Percentiles rank a stretch among this genome's conserved stretches.
phyloP scores from a whole-genome alignment of 768 basidiomycete species.

The Macrolepiota albuminosa region DNA sequence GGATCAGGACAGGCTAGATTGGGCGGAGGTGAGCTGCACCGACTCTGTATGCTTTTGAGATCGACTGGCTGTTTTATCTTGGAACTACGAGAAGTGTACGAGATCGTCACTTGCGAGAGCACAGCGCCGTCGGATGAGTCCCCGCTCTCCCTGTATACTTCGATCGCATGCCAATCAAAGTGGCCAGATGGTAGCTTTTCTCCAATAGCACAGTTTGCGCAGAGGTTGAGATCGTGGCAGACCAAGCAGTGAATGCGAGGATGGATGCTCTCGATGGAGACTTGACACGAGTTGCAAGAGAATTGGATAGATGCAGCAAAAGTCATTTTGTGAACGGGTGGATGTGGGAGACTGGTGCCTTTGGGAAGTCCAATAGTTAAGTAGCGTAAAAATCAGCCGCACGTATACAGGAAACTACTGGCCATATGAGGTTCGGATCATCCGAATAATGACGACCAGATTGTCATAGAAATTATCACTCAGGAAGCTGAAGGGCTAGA shows the following conservation, averaged over 20 bases:
- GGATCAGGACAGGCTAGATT: background rate
- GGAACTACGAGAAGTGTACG: background rate
- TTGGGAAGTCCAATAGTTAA: background rate
- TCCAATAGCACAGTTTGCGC: constrained; percentile 10
- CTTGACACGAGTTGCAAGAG: constrained; percentile 10
- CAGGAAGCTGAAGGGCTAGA: background rate
- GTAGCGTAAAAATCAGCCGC: background rate
- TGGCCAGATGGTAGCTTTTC: constrained; percentile 10
- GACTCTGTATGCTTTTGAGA: background rate
- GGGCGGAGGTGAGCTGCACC: background rate
- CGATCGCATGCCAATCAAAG: constrained; percentile 3
- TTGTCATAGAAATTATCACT: background rate
- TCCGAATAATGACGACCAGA: background rate
- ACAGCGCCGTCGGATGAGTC: background rate
- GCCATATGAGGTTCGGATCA: background rate
- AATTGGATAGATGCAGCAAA: background rate
- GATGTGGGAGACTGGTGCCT: background rate
- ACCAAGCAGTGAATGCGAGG: constrained; percentile 10
- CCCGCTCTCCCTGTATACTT: constrained; percentile 13
- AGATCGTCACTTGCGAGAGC: constrained; percentile 6
- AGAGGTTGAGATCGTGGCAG: constrained; percentile 12
- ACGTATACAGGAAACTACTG: background rate
- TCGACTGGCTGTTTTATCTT: background rate
- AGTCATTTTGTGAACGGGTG: background rate
- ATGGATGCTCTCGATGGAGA: background rate